Conservation (phyloP, 1,139 yeast genomes). For the Sugiyamaella xylanicola region DNA sequence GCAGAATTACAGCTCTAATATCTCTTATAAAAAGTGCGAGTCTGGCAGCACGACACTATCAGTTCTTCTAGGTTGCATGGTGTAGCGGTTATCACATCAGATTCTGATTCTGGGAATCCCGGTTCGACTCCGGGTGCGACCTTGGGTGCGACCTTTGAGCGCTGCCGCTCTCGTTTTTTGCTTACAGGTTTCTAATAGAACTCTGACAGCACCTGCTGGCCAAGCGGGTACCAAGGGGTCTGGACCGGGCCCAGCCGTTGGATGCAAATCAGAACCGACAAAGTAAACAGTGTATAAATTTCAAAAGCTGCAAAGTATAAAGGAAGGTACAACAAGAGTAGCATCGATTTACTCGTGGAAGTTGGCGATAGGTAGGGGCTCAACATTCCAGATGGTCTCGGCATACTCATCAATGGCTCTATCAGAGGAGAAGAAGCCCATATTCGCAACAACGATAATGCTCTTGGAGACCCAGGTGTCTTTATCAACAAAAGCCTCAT, state of each 20-base stretch:
- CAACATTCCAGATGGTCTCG: slow-evolving; percentile 89
- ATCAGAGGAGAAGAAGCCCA: slow-evolving; percentile 92
- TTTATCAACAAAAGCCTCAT: slow-evolving; percentile 66
- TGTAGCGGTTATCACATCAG: slow-evolving; percentile 19
- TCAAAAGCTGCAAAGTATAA: not conserved
- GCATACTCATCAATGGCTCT: slow-evolving; percentile 93
- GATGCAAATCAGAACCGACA: no score
- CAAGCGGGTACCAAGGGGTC: no score
- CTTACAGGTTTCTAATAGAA: no score
- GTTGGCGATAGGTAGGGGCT: slow-evolving; percentile 49
- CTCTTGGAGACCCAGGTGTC: slow-evolving; percentile 76
- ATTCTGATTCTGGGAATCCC: slow-evolving; percentile 18
- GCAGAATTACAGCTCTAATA: no score
- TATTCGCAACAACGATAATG: slow-evolving; percentile 80
- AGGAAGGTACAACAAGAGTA: not conserved
- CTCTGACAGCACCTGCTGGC: no score
- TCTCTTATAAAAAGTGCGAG: no score
- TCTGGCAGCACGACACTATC: no score
- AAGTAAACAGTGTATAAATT: no score
- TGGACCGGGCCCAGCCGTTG: no score
- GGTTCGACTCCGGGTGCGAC: slow-evolving; percentile 20
- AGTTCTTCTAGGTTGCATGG: slow-evolving; percentile 18
- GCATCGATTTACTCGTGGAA: slow-evolving; percentile 4
- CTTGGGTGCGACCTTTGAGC: no score
- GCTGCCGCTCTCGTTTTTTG: no score